Evolutionary conservation across 495 filamentous ascomycete species (phyloP).

Genomic region (Parmelia sp.): DNA sequence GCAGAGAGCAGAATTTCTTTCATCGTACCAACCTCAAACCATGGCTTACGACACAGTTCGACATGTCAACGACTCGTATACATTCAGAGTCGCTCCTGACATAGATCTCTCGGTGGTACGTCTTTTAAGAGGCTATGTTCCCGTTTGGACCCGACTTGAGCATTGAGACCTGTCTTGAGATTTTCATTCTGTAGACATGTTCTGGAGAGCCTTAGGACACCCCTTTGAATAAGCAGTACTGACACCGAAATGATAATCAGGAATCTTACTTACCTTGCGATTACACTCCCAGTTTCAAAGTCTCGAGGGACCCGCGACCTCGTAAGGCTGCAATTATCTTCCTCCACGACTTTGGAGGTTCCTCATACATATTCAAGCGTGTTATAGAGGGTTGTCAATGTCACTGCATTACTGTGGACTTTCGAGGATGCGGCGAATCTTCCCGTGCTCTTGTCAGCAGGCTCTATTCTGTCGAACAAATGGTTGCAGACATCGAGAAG

Average conservation of each 20-base stretch:
- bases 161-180: too few relatives aligned
- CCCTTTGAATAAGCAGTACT: too few relatives aligned
- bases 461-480: neutral
- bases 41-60: neutral
- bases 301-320: neutral
- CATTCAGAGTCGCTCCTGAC: neutral
- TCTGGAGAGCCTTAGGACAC: too few relatives aligned
- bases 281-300: neutral
- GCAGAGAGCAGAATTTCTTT: neutral
- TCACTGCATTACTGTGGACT: conserved; percentile 6
- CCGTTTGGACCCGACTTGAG: too few relatives aligned
- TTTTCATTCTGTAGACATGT: too few relatives aligned
- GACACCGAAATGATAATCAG: too few relatives aligned
- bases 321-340: neutral
- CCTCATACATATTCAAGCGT: neutral
- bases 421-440: conserved; percentile 2
- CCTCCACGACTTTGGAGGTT: neutral
- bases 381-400: neutral
- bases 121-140: too few relatives aligned
- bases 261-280: neutral
- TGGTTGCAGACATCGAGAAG: neutral
- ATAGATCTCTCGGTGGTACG: neutral
- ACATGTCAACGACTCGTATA: neutral
- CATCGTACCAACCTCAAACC: neutral
- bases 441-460: neutral